Evolutionary conservation across 768 basidiomycete species (phyloP).

Genomic region (Brasilioporus rufonigricans): DNA sequence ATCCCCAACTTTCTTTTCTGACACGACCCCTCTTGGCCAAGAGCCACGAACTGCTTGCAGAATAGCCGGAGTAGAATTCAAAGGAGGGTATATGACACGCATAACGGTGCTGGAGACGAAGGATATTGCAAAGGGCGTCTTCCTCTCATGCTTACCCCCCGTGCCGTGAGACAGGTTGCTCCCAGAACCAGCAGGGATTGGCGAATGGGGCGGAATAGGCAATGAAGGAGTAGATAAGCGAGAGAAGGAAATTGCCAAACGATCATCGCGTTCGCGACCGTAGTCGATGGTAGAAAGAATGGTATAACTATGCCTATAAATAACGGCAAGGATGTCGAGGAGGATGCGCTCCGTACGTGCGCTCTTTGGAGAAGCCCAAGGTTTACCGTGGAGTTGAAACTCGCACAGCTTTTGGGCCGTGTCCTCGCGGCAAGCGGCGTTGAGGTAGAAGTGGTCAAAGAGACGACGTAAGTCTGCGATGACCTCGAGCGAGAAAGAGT

Average conservation of each 20-base stretch:
- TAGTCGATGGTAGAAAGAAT: conserved; percentile 74
- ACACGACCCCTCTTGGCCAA: conserved; percentile 78
- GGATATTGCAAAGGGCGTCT: conserved; percentile 67
- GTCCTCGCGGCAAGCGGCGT: conserved; percentile 54
- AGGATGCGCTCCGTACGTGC: conserved; percentile 65
- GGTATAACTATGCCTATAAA: conserved; percentile 61
- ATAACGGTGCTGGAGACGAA: conserved; percentile 65
- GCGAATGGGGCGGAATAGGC: conserved; percentile 38
- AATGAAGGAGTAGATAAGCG: conserved; percentile 39
- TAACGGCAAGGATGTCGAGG: conserved; percentile 59
- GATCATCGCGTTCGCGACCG: conserved; percentile 73
- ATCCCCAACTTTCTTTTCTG: conserved; percentile 72
- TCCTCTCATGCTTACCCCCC: conserved; percentile 31
- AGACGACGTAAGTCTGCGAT: conserved; percentile 53
- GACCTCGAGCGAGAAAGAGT: conserved; percentile 59
- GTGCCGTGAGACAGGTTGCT: conserved; percentile 38
- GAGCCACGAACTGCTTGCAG: conserved; percentile 74
- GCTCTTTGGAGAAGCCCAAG: conserved; percentile 71
- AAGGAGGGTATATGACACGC: conserved; percentile 75
- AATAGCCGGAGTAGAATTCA: conserved; percentile 75
- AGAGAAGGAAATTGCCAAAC: conserved; percentile 69
- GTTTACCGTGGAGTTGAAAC: conserved; percentile 65
- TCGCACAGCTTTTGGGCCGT: conserved; percentile 57
- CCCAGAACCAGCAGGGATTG: conserved; percentile 39
- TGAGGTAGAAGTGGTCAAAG: conserved; percentile 46